Evolutionary conservation across 2,329 filamentous ascomycete genomes (phyloP), one percentile per base, ranked within the genome.

Genomic region (Shiraia bambusicola): DNA sequence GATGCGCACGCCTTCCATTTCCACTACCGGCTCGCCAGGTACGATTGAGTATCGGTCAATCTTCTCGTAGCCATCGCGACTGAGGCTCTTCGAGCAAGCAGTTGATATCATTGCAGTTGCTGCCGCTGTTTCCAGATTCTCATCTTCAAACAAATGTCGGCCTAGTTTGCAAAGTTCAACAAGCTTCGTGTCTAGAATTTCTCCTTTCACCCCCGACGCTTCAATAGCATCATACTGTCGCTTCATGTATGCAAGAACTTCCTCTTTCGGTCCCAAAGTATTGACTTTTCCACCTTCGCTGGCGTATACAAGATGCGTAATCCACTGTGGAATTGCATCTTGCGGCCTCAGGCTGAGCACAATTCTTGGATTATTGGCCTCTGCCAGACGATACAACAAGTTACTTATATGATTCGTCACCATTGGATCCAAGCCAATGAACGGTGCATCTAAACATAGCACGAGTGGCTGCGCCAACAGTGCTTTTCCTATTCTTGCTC

Each of bases 261-360:
- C 70, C 0, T 80, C 71, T 53, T 84, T 88, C 1, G 76, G 66
- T 0, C 88, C 90, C 65, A 86, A 80, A 1, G 78, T 74, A 1
- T 78, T 76, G 11, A 94, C 70, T 49, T 82, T 77, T 41, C 85
- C 82, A 52, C 85, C 77, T 3, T 81, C 78, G 28, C 84, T 80
- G 9, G 95, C 71, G 54, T 88, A 84, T 0, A 91, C 72, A 14
- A 95, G 50, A 69, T 96, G 87, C 1, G 87, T 95, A 42, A 96
- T 85, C 93, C 93, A 98, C 1, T 86, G 81, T 0, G 93, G 93
- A 27, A 97, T 74, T 0, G 82, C 80, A 65, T 98, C 93, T 65
- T 96, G 92, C 3, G 91, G 88, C 26, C 90, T 78, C 10, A 92
- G 76, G 30, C 84, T 86, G 27, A 97, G 70, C 2, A 97, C 74